Conservation (phyloP, 2,329 filamentous ascomycete species). For the Aspergillus sp. region DNA sequence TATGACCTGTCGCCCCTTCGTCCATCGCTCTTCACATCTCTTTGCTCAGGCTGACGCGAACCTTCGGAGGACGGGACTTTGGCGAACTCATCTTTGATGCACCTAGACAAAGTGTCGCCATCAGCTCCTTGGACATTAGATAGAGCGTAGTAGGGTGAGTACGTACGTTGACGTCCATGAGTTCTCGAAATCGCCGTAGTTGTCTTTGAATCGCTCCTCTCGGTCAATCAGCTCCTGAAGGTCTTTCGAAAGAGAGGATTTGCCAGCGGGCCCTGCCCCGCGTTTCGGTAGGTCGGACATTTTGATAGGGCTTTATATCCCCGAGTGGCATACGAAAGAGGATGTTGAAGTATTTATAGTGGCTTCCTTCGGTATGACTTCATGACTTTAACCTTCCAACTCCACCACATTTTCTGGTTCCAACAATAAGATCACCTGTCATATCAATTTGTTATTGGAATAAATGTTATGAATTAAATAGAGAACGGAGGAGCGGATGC, state of each 20-base stretch:
- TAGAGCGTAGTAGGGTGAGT: background rate
- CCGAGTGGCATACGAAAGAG: too few relatives aligned
- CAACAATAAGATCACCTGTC: background rate
- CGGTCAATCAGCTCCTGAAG: background rate
- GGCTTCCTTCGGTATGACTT: background rate
- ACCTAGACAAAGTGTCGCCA: too few relatives aligned
- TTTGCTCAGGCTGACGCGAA: background rate
- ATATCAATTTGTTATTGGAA: background rate
- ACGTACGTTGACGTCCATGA: slow-evolving; percentile 4
- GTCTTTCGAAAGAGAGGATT: background rate
- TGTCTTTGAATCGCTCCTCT: background rate
- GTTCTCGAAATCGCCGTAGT: slow-evolving; percentile 4
- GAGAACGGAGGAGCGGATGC: too few relatives aligned
- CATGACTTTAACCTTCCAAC: background rate
- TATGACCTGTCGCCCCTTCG: too few relatives aligned
- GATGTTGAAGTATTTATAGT: too few relatives aligned
- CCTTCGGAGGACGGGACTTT: background rate
- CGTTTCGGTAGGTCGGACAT: background rate
- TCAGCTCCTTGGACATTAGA: too few relatives aligned
- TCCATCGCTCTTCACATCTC: too few relatives aligned
- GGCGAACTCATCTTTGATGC: background rate
- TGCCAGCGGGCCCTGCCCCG: background rate
- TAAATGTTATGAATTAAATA: too few relatives aligned
- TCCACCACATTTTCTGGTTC: background rate
- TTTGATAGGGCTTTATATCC: background rate